Evolutionary conservation across 2,329 filamentous ascomycete species (phyloP), one percentile per base, ranked within the genome.

Genomic region (Grosmannia penicillata): DNA sequence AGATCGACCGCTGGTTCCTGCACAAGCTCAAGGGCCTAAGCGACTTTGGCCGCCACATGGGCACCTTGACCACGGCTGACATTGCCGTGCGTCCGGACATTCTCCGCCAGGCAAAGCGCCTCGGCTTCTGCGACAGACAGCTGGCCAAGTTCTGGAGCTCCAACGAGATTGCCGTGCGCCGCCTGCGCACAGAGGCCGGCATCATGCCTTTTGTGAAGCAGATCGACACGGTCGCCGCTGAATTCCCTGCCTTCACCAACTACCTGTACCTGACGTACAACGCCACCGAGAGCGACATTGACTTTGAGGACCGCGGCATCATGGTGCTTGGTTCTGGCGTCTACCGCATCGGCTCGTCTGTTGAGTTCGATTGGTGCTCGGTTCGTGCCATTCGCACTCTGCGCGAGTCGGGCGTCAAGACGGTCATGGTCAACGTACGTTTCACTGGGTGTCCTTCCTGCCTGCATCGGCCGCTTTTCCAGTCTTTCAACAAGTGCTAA

Each of bases 311-410:
- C 54, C 77, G 89, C 45, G 91, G 91, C 53, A 74, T 95, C 44
- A 95, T 96, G 86, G 89, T 98, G 8, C 69, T 96, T 23, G 89
- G 89, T 13, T 95, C 87, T 24, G 89, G 89, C 59, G 87, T 95
- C 9, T 96, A 96, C 67, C 77, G 91, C 44, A 98, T 98, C 47
- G 91, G 91, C 48, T 95, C 87, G 0, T 95, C 89, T 0, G 91
- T 98, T 42, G 91, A 98, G 56, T 98, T 98, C 58, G 91, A 98
- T 60, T 98, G 91, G 91, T 96, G 91, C 58, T 94, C 91, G 5
- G 91, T 98, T 22, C 72, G 89, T 43, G 85, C 91, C 6, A 93
- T 96, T 45, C 78, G 89, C 45, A 96, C 91, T 2, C 71, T 98
- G 8, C 76, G 91, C 36, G 75, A 83, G 47, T 73, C 78, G 43